Percentiles rank a stretch among this genome's conserved stretches.
These are phyloP conservation scores for Cicer pinnatifidum DNA, from an alignment of 306 rosid species.

Conservation along the genomic window DNA sequence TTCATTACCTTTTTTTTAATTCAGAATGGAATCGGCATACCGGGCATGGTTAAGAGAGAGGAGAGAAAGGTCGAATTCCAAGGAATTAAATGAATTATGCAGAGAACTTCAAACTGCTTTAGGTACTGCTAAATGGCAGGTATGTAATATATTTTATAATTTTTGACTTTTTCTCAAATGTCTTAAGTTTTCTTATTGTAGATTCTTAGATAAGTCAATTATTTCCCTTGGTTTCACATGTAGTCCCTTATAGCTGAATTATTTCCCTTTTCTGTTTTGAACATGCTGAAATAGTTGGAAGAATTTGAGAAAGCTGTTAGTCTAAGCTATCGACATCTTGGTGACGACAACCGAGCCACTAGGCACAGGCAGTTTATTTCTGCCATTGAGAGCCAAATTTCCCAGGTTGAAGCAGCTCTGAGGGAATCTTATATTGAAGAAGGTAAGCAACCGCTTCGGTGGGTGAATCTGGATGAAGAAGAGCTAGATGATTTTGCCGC, in stretches of 20 bases:
- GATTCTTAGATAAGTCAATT: slow-evolving; percentile 35
- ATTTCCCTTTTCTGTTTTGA: slow-evolving; percentile 38
- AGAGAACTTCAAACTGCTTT: slow-evolving; percentile 93
- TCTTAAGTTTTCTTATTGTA: slow-evolving; percentile 19
- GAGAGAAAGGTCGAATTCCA: slow-evolving; percentile 56
- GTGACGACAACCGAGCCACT: slow-evolving; percentile 62
- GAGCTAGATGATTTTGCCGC: slow-evolving; percentile 92
- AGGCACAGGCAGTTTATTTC: slow-evolving; percentile 85
- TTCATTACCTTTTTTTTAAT: slow-evolving; percentile 12
- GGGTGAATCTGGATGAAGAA: slow-evolving; percentile 85
- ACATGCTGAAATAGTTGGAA: slow-evolving; percentile 67
- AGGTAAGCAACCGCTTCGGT: slow-evolving; percentile 79
- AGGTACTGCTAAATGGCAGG: slow-evolving; percentile 99
- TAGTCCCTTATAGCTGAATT: slow-evolving; percentile 26
- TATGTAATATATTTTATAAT: slow-evolving; percentile 34
- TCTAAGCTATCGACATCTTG: slow-evolving; percentile 67
- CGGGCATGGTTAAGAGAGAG: slow-evolving; percentile 80
- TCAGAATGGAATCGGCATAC: slow-evolving; percentile 91
- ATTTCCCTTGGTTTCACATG: slow-evolving; percentile 8
- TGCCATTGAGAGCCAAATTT: slow-evolving; percentile 85
- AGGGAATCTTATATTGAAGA: slow-evolving; percentile 65
- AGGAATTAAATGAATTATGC: slow-evolving; percentile 66
- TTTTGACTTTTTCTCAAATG: slow-evolving; percentile 14
- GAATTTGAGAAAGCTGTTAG: slow-evolving; percentile 89
- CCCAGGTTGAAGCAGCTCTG: slow-evolving; percentile 67